Conservation (phyloP, 257 asterid genomes). For the Cruciata laevipes region DNA sequence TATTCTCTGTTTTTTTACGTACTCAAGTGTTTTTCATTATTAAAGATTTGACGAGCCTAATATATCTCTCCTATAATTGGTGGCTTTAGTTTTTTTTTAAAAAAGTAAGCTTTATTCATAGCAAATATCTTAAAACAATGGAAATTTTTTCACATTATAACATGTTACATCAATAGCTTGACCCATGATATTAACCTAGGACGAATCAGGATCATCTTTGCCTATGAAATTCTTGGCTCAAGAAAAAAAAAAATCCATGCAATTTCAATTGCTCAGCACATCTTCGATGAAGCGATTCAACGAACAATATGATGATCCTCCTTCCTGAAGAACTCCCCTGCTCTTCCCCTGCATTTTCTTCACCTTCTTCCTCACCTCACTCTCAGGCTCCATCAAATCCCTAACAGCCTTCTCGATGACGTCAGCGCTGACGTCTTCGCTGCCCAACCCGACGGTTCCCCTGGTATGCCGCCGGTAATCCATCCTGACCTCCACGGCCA, state of each 20-base stretch:
- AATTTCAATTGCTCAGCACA: conserved; percentile 15
- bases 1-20: too few relatives aligned
- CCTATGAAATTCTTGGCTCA: too few relatives aligned
- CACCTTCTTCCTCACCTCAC: conserved; percentile 35
- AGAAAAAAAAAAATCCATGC: too few relatives aligned
- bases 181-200: not conserved
- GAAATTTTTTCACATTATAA: too few relatives aligned
- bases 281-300: conserved; percentile 33
- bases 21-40: too few relatives aligned
- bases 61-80: too few relatives aligned
- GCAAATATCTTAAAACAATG: too few relatives aligned
- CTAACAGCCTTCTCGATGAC: conserved; percentile 17
- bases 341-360: conserved; percentile 40
- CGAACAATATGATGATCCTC: conserved; percentile 47
- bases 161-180: too few relatives aligned
- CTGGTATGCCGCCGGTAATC: conserved; percentile 10
- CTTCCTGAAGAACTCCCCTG: conserved; percentile 32
- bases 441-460: not conserved
- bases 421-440: conserved; percentile 8
- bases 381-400: conserved; percentile 15
- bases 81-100: too few relatives aligned
- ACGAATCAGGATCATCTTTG: too few relatives aligned
- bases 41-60: too few relatives aligned
- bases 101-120: too few relatives aligned
- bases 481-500: conserved; percentile 27